These are phyloP conservation scores for Coniochaeta hoffmannii DNA, from an alignment of 2,329 filamentous ascomycete genomes.

Conservation along the genomic window DNA sequence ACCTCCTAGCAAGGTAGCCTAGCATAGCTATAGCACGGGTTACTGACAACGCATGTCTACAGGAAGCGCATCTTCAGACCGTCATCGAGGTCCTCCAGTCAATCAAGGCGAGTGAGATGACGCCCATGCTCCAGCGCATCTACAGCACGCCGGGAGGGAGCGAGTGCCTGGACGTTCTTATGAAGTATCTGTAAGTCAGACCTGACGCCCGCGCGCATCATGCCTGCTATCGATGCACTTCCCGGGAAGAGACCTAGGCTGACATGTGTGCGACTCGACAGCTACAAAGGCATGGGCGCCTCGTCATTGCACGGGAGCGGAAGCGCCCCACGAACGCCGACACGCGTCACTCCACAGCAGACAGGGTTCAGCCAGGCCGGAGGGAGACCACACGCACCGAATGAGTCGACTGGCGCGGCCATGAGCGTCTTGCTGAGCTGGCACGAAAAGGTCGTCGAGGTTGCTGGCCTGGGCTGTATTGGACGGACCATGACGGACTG, in stretches of 20 bases:
- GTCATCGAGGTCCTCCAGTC: constrained; percentile 92
- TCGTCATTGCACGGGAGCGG: constrained; percentile 24
- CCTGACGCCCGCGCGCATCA: too few species aligned
- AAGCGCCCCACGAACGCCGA: constrained; percentile 38
- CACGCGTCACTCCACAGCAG: constrained; percentile 59
- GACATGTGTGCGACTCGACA: constrained; percentile 25
- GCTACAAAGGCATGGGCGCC: constrained; percentile 82
- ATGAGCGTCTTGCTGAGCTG: constrained; percentile 98
- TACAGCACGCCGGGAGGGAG: constrained; percentile 71
- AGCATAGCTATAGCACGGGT: neutral
- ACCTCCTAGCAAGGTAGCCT: too few species aligned
- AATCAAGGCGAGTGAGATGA: constrained; percentile 95
- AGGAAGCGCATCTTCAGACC: constrained; percentile 82
- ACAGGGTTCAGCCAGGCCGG: constrained; percentile 84
- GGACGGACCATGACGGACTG: constrained; percentile 94
- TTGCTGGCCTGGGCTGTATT: constrained; percentile 85
- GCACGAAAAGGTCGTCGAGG: constrained; percentile 97
- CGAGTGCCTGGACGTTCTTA: constrained; percentile 84
- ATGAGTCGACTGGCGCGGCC: constrained; percentile 68
- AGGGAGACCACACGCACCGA: constrained; percentile 41
- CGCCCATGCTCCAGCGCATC: constrained; percentile 73
- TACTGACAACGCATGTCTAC: constrained; percentile 7
- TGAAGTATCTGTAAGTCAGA: constrained; percentile 83
- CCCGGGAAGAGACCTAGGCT: neutral
- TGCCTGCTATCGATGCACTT: neutral